Evolutionary conservation across 805 yeast species (phyloP), one percentile per base, ranked within the genome.

Genomic region (Priceomyces castillae): DNA sequence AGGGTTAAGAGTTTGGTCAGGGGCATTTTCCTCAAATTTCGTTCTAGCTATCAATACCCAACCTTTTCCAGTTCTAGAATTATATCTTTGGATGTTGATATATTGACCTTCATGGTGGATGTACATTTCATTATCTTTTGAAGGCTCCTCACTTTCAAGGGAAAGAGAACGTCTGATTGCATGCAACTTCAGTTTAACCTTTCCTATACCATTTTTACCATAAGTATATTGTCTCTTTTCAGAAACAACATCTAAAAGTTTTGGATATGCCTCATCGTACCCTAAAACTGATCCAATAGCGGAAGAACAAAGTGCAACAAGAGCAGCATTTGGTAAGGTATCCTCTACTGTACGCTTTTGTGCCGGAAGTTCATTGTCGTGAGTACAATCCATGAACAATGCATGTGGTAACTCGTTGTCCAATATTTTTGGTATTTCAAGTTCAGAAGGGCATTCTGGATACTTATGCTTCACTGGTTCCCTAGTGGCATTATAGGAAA

Each of bases 281-380:
- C 99, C 99, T 65, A 86, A 83, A 0, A 89, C 95, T 1, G 97
- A 84, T 2, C 99, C 99, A 37, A 90, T 84, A 1, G 97, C 96
- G 41, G 95, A 86, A 0, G 95, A 81, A 56, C 98, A 90, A 60
- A 92, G 78, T 0, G 97, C 84, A 3, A 94, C 97, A 41, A 92
- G 71, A 0, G 97, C 99, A 2, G 97, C 97, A 56, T 86, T 92
- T 7, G 97, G 95, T 34, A 92, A 72, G 0, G 98, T 90, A 57
- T 92, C 99, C 58, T 90, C 97, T 1, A 88, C 84, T 0, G 97
- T 90, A 59, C 98, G 80, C 65, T 86, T 89, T 53, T 92, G 95
- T 34, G 74, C 77, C 1, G 97, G 96, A 16, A 82, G 84, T 65
- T 90, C 94, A 58, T 92, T 92, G 62, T 92, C 99, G 62, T 92